A percentile compares a stretch with the other conserved stretches of the same genome.
phyloP scores from a whole-genome alignment of 345 rosid genomes.

The Cardiospermum halicacabum region DNA sequence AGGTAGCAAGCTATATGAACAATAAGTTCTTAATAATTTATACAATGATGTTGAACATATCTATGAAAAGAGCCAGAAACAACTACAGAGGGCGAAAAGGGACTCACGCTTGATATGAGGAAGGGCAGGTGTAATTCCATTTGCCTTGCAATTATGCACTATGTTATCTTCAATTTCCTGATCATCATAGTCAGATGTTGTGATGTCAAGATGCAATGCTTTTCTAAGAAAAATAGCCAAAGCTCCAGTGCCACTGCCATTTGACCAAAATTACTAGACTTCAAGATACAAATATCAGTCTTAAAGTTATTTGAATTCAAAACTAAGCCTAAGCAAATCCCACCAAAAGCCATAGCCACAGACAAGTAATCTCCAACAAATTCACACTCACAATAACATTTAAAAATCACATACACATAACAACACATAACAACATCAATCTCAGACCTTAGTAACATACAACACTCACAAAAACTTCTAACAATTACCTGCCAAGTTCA shows the following conservation, averaged over 20 bases:
- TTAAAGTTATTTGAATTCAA: neutral
- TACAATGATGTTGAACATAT: neutral
- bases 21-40: neutral
- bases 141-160: slow-evolving; percentile 68
- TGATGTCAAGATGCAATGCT: slow-evolving; percentile 62
- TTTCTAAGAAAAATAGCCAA: slow-evolving; percentile 79
- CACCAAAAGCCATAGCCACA: slow-evolving; percentile 2
- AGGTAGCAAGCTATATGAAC: neutral
- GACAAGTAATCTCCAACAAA: neutral
- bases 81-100: slow-evolving; percentile 1
- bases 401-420: neutral
- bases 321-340: slow-evolving; percentile 1
- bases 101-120: slow-evolving; percentile 85
- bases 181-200: slow-evolving; percentile 86
- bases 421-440: neutral
- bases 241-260: slow-evolving; percentile 90
- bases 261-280: neutral
- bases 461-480: neutral
- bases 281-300: neutral
- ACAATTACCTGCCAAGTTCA: slow-evolving; percentile 79
- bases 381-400: neutral
- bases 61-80: neutral
- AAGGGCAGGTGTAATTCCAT: slow-evolving; percentile 64
- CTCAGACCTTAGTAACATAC: neutral
- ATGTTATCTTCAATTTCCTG: slow-evolving; percentile 90